phyloP scores from a whole-genome alignment of 108 stramenopile genomes.

The Cyclotella cryptica region DNA sequence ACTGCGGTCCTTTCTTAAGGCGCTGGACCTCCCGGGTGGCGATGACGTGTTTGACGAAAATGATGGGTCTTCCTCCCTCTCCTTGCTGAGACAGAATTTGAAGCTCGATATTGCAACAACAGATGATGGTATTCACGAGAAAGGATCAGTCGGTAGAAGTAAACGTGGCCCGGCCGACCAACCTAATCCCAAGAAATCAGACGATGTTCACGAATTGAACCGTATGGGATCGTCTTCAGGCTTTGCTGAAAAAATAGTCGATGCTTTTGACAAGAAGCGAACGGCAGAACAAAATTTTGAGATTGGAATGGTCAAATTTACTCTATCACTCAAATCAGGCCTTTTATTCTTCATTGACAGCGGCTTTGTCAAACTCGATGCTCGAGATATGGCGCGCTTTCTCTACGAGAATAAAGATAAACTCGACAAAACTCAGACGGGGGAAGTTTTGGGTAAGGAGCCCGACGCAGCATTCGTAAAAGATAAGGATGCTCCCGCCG shows the following conservation, averaged over 20 bases:
- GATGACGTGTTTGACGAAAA: slow-evolving; percentile 56
- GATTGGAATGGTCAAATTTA: slow-evolving; percentile 94
- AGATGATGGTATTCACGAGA: slow-evolving; percentile 2
- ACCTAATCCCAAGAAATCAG: slow-evolving; percentile 24
- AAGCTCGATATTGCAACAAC: slow-evolving; percentile 57
- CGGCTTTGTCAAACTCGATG: slow-evolving; percentile 87
- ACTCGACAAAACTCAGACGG: slow-evolving; percentile 99
- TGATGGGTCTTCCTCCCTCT: slow-evolving; percentile 68
- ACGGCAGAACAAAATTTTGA: slow-evolving; percentile 89
- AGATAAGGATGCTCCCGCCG: slow-evolving; percentile 64
- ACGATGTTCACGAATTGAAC: slow-evolving; percentile 16
- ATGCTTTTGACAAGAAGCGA: slow-evolving; percentile 88
- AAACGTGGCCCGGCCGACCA: slow-evolving; percentile 7
- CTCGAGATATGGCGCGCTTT: slow-evolving; percentile 89
- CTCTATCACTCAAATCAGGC: slow-evolving; percentile 90
- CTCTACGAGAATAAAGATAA: slow-evolving; percentile 87
- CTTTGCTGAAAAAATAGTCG: slow-evolving; percentile 61
- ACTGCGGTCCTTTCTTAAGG: slow-evolving; percentile 71
- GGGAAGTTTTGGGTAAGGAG: slow-evolving; percentile 97
- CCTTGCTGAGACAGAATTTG: slow-evolving; percentile 51
- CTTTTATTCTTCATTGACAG: slow-evolving; percentile 88
- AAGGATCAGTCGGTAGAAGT: not conserved
- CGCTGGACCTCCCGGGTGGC: slow-evolving; percentile 66
- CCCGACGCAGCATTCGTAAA: slow-evolving; percentile 92
- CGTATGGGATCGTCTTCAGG: slow-evolving; percentile 9